phyloP scores from a whole-genome alignment of 78 protist species.

The Dictyostelium firmibasis region DNA sequence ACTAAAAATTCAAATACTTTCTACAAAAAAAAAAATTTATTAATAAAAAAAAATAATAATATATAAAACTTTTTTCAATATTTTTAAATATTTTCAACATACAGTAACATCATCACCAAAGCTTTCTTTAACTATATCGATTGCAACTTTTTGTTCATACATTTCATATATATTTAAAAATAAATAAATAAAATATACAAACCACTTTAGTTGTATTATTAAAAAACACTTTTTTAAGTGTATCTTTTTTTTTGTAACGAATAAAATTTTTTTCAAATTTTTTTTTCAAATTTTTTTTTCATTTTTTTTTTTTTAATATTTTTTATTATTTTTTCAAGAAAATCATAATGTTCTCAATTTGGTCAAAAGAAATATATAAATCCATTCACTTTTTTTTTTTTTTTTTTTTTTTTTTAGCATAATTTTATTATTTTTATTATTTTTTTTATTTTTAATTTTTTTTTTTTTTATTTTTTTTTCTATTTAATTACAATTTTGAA shows the following conservation, averaged over 20 bases:
- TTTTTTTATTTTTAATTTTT: neutral
- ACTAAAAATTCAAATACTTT: slow-evolving; percentile 54
- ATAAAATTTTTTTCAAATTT: neutral
- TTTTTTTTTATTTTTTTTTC: neutral
- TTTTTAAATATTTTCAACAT: neutral
- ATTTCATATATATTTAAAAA: neutral
- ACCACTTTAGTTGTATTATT: neutral
- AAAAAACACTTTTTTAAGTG: neutral
- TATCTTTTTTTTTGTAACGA: neutral
- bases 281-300: neutral
- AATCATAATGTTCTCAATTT: neutral
- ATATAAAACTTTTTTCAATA: neutral
- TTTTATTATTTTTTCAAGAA: neutral
- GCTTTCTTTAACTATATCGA: slow-evolving; percentile 51
- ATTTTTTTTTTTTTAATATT: neutral
- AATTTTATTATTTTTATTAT: too few species aligned
- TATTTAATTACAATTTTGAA: neutral
- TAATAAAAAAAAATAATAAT: neutral
- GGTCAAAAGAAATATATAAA: neutral
- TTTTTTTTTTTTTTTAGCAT: too few species aligned
- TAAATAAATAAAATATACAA: neutral
- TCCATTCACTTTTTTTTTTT: too few species aligned
- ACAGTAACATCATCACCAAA: slow-evolving; percentile 70
- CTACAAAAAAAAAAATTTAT: neutral
- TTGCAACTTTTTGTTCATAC: slow-evolving; percentile 53